Evolutionary conservation across 2,329 filamentous ascomycete genomes (phyloP).

Genomic region (Fusarium setosum): DNA sequence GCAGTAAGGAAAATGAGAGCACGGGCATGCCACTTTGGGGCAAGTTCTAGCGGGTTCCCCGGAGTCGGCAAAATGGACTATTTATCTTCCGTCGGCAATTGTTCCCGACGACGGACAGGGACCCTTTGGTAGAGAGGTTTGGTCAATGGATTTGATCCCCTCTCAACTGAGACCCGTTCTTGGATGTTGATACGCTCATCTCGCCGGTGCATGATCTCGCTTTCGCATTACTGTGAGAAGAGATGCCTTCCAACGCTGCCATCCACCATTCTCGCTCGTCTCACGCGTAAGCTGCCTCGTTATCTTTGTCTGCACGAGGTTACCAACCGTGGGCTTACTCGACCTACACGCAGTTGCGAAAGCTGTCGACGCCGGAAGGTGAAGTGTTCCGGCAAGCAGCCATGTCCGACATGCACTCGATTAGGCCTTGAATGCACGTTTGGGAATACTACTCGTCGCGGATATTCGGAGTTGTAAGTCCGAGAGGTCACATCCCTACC

Average conservation of each 20-base stretch:
- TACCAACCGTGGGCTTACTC: neutral
- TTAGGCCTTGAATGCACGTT: conserved; percentile 41
- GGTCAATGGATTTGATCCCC: too few relatives aligned
- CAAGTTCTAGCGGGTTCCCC: neutral
- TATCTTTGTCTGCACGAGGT: too few relatives aligned
- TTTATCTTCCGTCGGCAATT: conserved; percentile 4
- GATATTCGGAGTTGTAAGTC: conserved; percentile 38
- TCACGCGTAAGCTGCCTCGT: conserved; percentile 1
- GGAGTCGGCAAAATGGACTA: conserved; percentile 2
- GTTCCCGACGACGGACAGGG: neutral
- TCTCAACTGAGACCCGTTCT: too few relatives aligned
- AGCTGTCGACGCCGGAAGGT: conserved; percentile 43
- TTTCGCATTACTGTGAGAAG: neutral
- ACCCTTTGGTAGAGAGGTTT: too few relatives aligned
- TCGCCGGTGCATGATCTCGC: neutral
- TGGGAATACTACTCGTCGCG: conserved; percentile 27
- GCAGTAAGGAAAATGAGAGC: neutral
- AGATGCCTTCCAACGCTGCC: neutral
- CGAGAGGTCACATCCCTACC: neutral
- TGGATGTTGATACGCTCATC: neutral
- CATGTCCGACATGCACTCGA: conserved; percentile 40
- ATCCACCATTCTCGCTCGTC: neutral
- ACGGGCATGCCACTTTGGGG: neutral
- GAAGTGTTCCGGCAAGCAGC: conserved; percentile 43
- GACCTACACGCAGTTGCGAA: conserved; percentile 24